Conservation (phyloP, 2,329 filamentous ascomycete genomes). For the Penicillium sp. region DNA sequence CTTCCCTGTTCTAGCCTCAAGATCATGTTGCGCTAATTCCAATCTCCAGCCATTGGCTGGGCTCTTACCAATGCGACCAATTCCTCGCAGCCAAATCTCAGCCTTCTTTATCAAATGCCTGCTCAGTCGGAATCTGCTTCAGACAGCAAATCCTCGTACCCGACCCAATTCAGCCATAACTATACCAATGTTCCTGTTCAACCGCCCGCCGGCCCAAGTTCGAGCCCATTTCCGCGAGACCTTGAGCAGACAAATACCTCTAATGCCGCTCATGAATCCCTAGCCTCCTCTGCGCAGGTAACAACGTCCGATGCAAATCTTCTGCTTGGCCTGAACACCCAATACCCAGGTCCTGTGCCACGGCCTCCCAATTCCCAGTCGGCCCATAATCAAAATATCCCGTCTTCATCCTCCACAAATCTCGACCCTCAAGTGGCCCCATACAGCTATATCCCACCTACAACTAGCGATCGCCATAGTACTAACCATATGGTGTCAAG, state of each 20-base stretch:
- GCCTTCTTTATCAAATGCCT: conserved; percentile 74
- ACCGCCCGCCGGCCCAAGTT: conserved; percentile 25
- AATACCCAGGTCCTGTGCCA: conserved; percentile 38
- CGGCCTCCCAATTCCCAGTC: conserved; percentile 29
- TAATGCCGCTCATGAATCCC: conserved; percentile 25
- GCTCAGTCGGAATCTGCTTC: conserved; percentile 28
- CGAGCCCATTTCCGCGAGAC: conserved; percentile 35
- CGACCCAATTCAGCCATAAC: conserved; percentile 38
- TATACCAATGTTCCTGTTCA: conserved; percentile 32
- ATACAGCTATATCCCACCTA: conserved; percentile 31
- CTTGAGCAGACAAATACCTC: conserved; percentile 38
- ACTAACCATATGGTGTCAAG: conserved; percentile 25
- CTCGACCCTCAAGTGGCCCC: conserved; percentile 27
- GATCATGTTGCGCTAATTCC: conserved; percentile 35
- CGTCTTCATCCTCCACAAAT: conserved; percentile 24
- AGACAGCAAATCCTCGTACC: conserved; percentile 36
- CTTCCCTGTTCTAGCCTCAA: background rate
- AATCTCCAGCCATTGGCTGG: conserved; percentile 74
- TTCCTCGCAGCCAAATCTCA: conserved; percentile 81
- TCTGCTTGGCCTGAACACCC: conserved; percentile 55
- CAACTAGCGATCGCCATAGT: conserved; percentile 23
- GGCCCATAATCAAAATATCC: conserved; percentile 27
- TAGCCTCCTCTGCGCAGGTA: conserved; percentile 51
- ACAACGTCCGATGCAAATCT: conserved; percentile 42
- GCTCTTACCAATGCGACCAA: conserved; percentile 87